Evolutionary conservation across 2,329 filamentous ascomycete genomes (phyloP).

Genomic region (Alternaria sp.): DNA sequence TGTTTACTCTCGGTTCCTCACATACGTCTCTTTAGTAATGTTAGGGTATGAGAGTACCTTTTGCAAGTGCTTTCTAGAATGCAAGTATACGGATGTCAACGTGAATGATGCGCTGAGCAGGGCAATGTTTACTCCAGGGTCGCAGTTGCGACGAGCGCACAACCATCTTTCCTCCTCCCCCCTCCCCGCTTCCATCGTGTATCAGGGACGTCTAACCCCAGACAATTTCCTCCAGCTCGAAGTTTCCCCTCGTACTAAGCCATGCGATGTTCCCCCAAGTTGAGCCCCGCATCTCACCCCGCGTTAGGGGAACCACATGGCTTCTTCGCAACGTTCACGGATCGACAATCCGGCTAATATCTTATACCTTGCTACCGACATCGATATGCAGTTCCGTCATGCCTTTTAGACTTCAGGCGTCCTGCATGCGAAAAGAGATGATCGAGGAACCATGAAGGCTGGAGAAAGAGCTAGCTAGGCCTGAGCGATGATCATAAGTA

Average conservation of each 20-base stretch:
- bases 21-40: too few relatives aligned
- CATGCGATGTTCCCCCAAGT: not conserved
- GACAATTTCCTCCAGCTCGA: rapidly evolving
- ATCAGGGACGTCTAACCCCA: not conserved
- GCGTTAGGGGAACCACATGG: constrained; percentile 15
- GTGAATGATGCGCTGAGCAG: not conserved
- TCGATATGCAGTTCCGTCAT: not conserved
- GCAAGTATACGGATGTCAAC: not conserved
- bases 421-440: not conserved
- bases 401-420: not conserved
- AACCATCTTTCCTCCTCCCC: not conserved
- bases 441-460: not conserved
- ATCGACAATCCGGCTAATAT: constrained; percentile 8
- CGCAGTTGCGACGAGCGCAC: not conserved
- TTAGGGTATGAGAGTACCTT: not conserved
- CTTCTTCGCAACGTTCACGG: constrained; percentile 6
- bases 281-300: constrained; percentile 15
- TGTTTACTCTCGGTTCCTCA: not conserved
- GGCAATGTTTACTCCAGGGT: not conserved
- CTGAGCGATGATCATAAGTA: not conserved
- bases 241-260: not conserved
- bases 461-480: not conserved
- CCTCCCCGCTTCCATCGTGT: not conserved
- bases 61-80: not conserved
- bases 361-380: not conserved